Base-by-base conservation (phyloP, 495 filamentous ascomycete species). In the Haplographium delicatum region DNA sequence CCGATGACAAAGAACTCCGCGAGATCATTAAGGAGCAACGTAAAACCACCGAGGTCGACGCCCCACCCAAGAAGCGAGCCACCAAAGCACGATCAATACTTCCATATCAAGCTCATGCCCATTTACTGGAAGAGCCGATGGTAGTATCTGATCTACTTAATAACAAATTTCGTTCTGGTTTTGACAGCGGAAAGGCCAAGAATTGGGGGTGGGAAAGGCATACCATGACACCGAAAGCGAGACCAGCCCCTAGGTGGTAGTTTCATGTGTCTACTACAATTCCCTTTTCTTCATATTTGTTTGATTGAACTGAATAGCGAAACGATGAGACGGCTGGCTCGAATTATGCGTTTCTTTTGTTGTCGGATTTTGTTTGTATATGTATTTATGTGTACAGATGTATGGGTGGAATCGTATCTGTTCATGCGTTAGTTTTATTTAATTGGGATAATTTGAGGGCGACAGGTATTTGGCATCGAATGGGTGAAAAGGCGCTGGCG, bases 1-100 rank as follows among this genome's bases (percentile, higher is more conserved):
- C 72, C 43, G 78, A 88, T 47, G 84, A 89, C 40, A 73, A 74
- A 13, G 89, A 95, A 57, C 72, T 95, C 5, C 72, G 76, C 16
- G 75, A 88, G 10, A 86, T 94, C 47, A 68, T 94, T 45, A 82
- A 78, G 56, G 81, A 82, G 13, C 67, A 71, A 24, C 65, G 62
- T 27, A 69, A 66, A 50, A 13, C 40, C 6, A 49, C 40, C 2
- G 47, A 38, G 22, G 52, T 18, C 31, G 45, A 50, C 18, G 10
- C 30, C 3, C 53, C 53, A n/a, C 50, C 47, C 1, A 59, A 59
- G 26, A 33, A 42, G 7, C 25, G 44, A 16, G 35, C 44, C 2
- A 30, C 16, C n/a, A 46, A 15, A 7, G 9, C 18, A 9, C n/a
- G 56, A 19, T 41, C 27, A 18, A 37, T 59, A 9, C 25, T 56